Base-by-base conservation (phyloP, 2,329 filamentous ascomycete genomes). In the Phoma herbarum region DNA sequence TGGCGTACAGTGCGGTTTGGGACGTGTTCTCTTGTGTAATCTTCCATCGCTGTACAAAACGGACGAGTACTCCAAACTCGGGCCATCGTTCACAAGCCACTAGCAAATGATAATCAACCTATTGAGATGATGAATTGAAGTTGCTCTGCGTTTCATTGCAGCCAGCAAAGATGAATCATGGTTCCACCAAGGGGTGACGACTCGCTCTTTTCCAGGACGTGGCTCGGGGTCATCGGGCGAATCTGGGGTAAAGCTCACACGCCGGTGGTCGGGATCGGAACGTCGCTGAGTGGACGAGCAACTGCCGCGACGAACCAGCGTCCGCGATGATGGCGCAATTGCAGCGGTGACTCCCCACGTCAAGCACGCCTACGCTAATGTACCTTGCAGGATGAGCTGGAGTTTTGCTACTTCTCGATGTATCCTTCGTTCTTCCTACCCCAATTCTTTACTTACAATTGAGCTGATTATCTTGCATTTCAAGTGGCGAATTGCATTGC, bases 261-360 rank as follows among this genome's bases (percentile, higher is more conserved):
- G 42, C 52, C 58, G 68, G 67, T 57, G 52, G 62, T 66, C 69
- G 70, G 70, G 67, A 56, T 51, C 69, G 70, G 70, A 67, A 55
- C 48, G 52, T 52, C 47, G 52, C 46, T 39, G 31, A 48, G 20
- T 57, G 47, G 48, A 51, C 43, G 59, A 66, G 9, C 59, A 69
- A 61, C 37, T 63, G 64, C 67, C 68, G 41, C 41, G 69, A 70
- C 70, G 66, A 69, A 67, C 61, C 52, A 60, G 47, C 51, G 45
- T 35, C 49, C 52, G 39, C 23, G 39, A 50, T 59, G 65, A 75
- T 75, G 67, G 72, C 71, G 73, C 70, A 69, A 75, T 75, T 60
- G 54, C 62, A 69, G 69, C 68, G 66, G 67, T 75, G 71, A 75
- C 73, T 75, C 71, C 41, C 41, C 64, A 69, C 60, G 63, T 57